Evolutionary conservation across 768 basidiomycete genomes (phyloP).

Genomic region (Suillus clintonianus): DNA sequence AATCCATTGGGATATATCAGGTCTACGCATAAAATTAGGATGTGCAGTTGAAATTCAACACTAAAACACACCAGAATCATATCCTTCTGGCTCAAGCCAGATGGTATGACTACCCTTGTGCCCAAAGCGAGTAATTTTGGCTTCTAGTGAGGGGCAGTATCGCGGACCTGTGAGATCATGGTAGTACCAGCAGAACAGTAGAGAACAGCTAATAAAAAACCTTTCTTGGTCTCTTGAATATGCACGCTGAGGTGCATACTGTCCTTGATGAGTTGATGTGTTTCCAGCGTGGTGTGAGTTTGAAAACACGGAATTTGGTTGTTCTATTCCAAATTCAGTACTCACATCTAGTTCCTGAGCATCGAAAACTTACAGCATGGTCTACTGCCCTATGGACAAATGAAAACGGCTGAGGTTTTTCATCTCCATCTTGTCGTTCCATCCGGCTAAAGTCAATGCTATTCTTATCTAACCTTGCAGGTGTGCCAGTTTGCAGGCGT

Average conservation of each 20-base stretch:
- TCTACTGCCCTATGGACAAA: conserved; percentile 68
- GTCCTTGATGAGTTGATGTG: conserved; percentile 74
- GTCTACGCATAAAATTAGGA: conserved; percentile 43
- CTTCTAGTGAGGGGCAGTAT: conserved; percentile 90
- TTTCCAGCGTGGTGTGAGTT: conserved; percentile 70
- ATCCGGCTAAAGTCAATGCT: conserved; percentile 72
- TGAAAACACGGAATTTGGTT: conserved; percentile 75
- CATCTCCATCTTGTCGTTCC: conserved; percentile 67
- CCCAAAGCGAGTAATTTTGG: conserved; percentile 80
- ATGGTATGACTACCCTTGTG: conserved; percentile 70
- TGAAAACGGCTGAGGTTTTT: conserved; percentile 69
- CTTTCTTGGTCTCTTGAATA: conserved; percentile 88
- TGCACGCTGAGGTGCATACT: conserved; percentile 81
- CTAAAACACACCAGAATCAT: conserved; percentile 69
- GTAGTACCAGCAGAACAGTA: neutral
- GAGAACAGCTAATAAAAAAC: conserved; percentile 32
- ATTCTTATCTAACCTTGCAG: conserved; percentile 70
- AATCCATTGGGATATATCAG: conserved; percentile 90
- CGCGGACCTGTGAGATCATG: conserved; percentile 63
- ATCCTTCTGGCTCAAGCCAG: conserved; percentile 93
- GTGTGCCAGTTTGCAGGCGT: conserved; percentile 84
- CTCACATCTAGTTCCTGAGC: conserved; percentile 1
- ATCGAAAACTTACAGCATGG: conserved; percentile 54
- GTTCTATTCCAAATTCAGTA: conserved; percentile 41
- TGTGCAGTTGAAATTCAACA: neutral